Evolutionary conservation across 2,329 filamentous ascomycete species (phyloP).

Genomic region (Decorospora gaudefroyi): DNA sequence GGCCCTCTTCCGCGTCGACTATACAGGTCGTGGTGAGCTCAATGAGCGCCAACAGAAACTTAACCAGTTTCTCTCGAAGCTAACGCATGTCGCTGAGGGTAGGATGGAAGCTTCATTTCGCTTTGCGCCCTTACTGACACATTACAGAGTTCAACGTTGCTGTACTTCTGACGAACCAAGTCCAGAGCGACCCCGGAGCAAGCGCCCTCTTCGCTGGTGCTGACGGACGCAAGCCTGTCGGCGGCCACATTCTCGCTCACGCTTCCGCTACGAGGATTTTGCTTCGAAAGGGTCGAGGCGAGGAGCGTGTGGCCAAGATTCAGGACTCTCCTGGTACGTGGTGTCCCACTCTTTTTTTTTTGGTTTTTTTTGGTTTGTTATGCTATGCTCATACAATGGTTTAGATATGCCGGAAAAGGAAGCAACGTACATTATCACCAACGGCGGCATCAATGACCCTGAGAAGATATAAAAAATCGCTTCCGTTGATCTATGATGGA

Average conservation of each 20-base stretch:
- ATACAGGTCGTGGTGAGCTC: constrained; percentile 67
- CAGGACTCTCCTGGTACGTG: constrained; percentile 67
- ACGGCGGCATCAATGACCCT: constrained; percentile 69
- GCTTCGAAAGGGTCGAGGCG: constrained; percentile 69
- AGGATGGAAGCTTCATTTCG: constrained; percentile 1
- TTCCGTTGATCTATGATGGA: neutral
- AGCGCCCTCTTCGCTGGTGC: constrained; percentile 69
- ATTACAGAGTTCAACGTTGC: constrained; percentile 67
- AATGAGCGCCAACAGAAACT: constrained; percentile 71
- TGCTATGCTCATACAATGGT: constrained; percentile 23
- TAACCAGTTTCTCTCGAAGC: constrained; percentile 65
- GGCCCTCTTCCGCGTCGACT: constrained; percentile 71
- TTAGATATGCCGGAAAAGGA: constrained; percentile 69
- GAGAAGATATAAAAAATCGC: constrained; percentile 59
- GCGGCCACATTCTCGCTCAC: constrained; percentile 70
- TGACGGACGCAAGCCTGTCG: constrained; percentile 69
- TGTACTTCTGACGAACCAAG: constrained; percentile 65
- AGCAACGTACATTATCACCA: constrained; percentile 72
- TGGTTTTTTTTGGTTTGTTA: neutral
- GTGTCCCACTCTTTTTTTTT: constrained; percentile 7
- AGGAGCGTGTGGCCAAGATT: constrained; percentile 71
- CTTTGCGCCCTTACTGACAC: neutral
- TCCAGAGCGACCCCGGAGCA: constrained; percentile 71
- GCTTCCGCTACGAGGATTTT: constrained; percentile 69
- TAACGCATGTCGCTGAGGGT: constrained; percentile 68